Conservation (phyloP, 805 yeast genomes). For the Candida nitratophila region DNA sequence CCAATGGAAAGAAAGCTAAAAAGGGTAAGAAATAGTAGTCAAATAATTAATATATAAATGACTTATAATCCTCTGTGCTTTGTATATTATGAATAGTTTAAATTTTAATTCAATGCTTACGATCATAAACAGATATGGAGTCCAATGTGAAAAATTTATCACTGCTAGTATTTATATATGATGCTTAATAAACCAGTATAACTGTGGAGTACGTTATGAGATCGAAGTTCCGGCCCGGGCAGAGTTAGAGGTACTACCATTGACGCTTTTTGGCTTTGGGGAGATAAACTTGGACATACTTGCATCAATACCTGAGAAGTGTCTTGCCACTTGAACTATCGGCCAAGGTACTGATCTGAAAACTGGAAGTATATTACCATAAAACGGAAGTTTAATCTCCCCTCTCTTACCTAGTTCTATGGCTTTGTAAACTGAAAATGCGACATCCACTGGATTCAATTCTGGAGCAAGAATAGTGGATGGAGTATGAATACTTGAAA, state of each 20-base stretch:
- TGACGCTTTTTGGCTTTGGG: too few relatives aligned
- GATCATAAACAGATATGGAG: too few relatives aligned
- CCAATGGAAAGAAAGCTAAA: conserved; percentile 21
- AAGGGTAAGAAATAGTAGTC: conserved; percentile 6
- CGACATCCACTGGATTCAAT: conserved; percentile 61
- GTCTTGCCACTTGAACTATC: conserved; percentile 45
- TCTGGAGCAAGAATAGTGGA: conserved; percentile 75
- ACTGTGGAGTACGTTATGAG: too few relatives aligned
- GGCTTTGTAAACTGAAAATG: conserved; percentile 47
- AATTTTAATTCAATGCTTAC: too few relatives aligned
- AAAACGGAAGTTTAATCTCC: conserved; percentile 66
- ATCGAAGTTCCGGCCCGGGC: too few relatives aligned
- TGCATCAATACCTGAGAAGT: conserved; percentile 62
- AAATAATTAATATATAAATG: too few relatives aligned
- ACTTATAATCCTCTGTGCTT: too few relatives aligned
- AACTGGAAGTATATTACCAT: conserved; percentile 68
- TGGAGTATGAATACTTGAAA: conserved; percentile 68
- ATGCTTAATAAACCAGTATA: too few relatives aligned
- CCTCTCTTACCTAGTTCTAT: conserved; percentile 58
- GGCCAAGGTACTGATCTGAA: conserved; percentile 72
- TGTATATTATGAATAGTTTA: too few relatives aligned
- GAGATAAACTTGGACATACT: conserved; percentile 24
- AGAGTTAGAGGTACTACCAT: neutral
- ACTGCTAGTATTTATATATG: too few relatives aligned
- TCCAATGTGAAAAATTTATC: too few relatives aligned